Evolutionary conservation across 2,329 filamentous ascomycete genomes (phyloP).

Genomic region (Colletotrichum graminicola): DNA sequence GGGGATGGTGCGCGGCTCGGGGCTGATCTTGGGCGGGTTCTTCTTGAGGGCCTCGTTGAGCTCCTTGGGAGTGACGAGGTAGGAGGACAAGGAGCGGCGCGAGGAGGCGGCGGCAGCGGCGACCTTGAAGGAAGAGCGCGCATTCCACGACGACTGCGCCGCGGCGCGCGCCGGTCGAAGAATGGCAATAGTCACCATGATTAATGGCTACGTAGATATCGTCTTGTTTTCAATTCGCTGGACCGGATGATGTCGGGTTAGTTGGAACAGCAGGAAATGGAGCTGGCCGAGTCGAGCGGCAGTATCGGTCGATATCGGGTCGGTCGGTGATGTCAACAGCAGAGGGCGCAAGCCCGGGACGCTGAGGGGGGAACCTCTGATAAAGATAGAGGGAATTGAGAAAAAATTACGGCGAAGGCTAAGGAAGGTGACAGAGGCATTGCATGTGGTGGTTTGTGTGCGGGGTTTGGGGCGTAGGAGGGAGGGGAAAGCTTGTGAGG

Average conservation of each 20-base stretch:
- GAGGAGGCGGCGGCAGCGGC: constrained; percentile 48
- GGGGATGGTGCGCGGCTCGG: constrained; percentile 85
- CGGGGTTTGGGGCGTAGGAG: constrained; percentile 24
- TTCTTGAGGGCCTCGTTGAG: constrained; percentile 84
- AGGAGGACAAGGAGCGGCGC: constrained; percentile 76
- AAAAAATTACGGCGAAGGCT: constrained; percentile 33
- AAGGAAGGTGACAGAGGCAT: constrained; percentile 28
- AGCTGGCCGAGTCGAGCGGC: constrained; percentile 8
- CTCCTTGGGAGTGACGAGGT: constrained; percentile 87
- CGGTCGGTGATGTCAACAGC: constrained; percentile 26
- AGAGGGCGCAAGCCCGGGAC: constrained; percentile 35
- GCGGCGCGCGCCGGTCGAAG: constrained; percentile 57
- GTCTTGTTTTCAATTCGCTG: background rate
- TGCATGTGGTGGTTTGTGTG: constrained; percentile 38
- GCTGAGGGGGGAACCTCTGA: constrained; percentile 9
- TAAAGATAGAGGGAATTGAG: constrained; percentile 6
- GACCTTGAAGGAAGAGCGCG: constrained; percentile 50
- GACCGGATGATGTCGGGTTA: constrained; percentile 21
- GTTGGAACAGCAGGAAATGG: constrained; percentile 1
- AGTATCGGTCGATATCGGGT: constrained; percentile 19
- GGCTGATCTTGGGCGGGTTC: constrained; percentile 83
- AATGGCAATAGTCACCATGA: constrained; percentile 59
- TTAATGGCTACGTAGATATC: constrained; percentile 30
- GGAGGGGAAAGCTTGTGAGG: constrained; percentile 34
- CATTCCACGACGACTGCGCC: constrained; percentile 52